A percentile compares a stretch with the other conserved stretches of the same genome.
phyloP scores from a whole-genome alignment of 805 yeast genomes.

The Kurtzmaniella fragi region DNA sequence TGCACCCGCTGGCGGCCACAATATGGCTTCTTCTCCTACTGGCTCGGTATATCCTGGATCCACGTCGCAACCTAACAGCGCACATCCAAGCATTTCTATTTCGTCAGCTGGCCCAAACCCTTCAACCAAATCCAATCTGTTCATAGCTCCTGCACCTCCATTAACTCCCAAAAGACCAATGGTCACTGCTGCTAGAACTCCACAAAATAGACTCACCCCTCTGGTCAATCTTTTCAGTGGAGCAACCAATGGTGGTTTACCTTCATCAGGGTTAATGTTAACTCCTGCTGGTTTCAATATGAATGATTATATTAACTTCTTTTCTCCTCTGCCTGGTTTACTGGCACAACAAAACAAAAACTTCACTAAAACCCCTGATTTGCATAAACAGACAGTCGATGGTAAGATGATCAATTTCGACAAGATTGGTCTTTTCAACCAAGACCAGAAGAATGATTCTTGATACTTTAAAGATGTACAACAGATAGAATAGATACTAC shows the following conservation, averaged over 20 bases:
- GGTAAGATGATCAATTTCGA: conserved; percentile 42
- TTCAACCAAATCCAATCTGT: conserved; percentile 14
- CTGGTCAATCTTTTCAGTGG: conserved; percentile 26
- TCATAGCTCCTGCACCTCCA: conserved; percentile 39
- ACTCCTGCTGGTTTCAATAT: conserved; percentile 71
- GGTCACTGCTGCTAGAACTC: conserved; percentile 23
- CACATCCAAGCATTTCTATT: not conserved
- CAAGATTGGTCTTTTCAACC: conserved; percentile 25
- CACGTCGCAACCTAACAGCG: no score
- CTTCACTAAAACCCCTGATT: conserved; percentile 38
- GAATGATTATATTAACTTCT: conserved; percentile 76
- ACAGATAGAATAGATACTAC: not conserved
- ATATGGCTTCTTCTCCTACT: not conserved
- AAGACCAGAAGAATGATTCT: conserved; percentile 5
- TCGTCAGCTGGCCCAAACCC: conserved; percentile 7
- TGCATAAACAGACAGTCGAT: conserved; percentile 30
- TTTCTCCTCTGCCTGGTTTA: conserved; percentile 62
- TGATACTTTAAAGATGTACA: not conserved
- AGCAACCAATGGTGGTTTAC: conserved; percentile 22
- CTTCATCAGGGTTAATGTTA: conserved; percentile 39
- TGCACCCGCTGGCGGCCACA: conserved; percentile 2
- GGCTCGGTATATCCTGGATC: not conserved
- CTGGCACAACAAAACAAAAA: conserved; percentile 10
- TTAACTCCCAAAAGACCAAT: conserved; percentile 38
- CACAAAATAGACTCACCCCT: conserved; percentile 39